Base-by-base conservation (phyloP, 495 filamentous ascomycete genomes). In the Penicillium desertorum region DNA sequence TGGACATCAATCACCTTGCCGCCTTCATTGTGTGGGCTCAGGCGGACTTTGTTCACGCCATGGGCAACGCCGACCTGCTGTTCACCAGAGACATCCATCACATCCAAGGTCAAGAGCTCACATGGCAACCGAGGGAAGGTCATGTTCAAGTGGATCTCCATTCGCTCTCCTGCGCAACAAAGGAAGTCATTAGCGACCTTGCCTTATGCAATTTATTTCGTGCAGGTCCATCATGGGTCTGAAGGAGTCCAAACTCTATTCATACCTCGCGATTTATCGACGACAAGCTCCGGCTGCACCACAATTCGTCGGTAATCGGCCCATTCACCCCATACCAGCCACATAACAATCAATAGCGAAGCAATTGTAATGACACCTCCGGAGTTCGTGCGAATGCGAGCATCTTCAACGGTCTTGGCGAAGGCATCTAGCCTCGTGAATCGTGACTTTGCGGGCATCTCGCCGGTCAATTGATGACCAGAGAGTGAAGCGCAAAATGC, bases 71-170 rank as follows among this genome's bases (percentile, higher is more conserved):
- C 95, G 48, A 88, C 86, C 68, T 98, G 94, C 68, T 96, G 88
- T 71, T 98, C 94, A 42, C 94, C 94, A 14, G 90, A 95, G 11
- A 98, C 92, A 73, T 98, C 94, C 94, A 98, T 98, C 37, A 98
- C 93, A 69, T 98, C 94, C 61, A 98, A 85, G 16, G 94, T 97
- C 50, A 98, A 76, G 46, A 98, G 86, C 72, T 98, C 92, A 77
- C 94, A 98, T 32, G 94, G 94, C 30, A 98, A 79, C 32, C 86
- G 86, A 5, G 95, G 94, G 73, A 98, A 98, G 19, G 90, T 93
- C 61, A 98, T 90, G 79, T 98, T 98, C 76, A 98, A 82, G 71
- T 96, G 91, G 59, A 98, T 98, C 64, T 98, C 94, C 90, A 98
- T 96, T 70, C 91, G 88, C 78, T 98, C 90, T 64, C 90, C 90